Conservation (phyloP, 345 rosid species). For the Populus euphratica region DNA sequence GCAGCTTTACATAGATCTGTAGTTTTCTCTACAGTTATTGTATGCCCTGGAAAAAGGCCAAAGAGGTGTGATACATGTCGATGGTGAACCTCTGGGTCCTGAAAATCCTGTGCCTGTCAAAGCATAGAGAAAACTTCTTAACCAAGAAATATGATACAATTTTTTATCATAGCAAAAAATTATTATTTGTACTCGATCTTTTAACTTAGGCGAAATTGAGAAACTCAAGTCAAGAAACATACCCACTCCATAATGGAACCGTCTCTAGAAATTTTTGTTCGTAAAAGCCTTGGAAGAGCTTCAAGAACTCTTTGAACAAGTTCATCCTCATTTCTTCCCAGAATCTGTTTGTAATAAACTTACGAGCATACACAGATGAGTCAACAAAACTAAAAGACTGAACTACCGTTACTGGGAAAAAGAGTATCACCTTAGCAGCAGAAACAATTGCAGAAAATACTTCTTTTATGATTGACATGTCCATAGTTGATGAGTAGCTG, state of each 20-base stretch:
- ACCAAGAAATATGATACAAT: no score
- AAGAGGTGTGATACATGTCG: slow-evolving; percentile 89
- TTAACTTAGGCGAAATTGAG: not conserved
- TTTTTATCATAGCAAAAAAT: not conserved
- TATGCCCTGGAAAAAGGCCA: slow-evolving; percentile 90
- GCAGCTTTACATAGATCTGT: slow-evolving; percentile 84
- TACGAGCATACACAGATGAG: not conserved
- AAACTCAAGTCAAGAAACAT: slow-evolving; percentile 8
- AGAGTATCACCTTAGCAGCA: slow-evolving; percentile 66
- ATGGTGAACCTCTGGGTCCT: slow-evolving; percentile 76
- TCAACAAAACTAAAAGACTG: not conserved
- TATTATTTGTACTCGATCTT: not conserved
- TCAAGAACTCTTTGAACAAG: slow-evolving; percentile 50
- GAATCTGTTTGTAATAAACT: slow-evolving; percentile 36
- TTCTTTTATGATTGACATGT: slow-evolving; percentile 74
- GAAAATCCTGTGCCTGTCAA: slow-evolving; percentile 64
- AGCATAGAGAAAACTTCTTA: not conserved
- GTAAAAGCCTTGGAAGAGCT: slow-evolving; percentile 66
- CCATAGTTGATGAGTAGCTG: slow-evolving; percentile 97
- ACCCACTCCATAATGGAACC: slow-evolving; percentile 99
- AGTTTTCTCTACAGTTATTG: slow-evolving; percentile 57
- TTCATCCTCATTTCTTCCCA: slow-evolving; percentile 53
- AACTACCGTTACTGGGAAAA: not conserved
- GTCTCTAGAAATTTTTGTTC: slow-evolving; percentile 62
- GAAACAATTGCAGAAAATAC: slow-evolving; percentile 65